Base-by-base conservation (phyloP, 768 basidiomycete genomes). In the Mycena belliarum region DNA sequence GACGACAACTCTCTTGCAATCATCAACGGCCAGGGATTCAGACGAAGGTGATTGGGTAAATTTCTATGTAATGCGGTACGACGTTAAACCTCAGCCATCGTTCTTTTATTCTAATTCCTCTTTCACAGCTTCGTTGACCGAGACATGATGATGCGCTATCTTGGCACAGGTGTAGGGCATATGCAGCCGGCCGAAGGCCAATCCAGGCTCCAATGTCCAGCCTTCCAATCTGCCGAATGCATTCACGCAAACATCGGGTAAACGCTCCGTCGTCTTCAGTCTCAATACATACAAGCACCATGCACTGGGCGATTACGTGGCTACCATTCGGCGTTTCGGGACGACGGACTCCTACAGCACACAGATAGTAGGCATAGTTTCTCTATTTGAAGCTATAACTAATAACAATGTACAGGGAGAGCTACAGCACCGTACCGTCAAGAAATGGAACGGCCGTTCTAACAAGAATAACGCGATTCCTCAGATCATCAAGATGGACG, bases 291-390 rank as follows among this genome's bases (percentile, higher is more conserved):
- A 69, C 49, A 79, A 79, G 53, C 4, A 70, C 0, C 78, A 78
- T 55, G 60, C 69, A 0, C 59, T 79, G 0, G 74, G 73, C 0
- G 67, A 79, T 45, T 77, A 77, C 40, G 49, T 40, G 0, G 4
- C 15, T 0, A 61, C 63, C 0, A 76, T 79, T 9, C 21, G 40
- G 1, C 12, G 24, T 3, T 67, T 68, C 23, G 76, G 78, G 0
- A 75, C 75, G 2, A 73, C 70, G 0, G 75, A 79, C 29, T 70
- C 69, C 0, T 76, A 72, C 49, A 64, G 66, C 4, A 75, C 74
- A 0, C 68, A 73, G 28, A 59, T 61, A 2, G 76, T 76, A 54
- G 2, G 33, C 29, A 32, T 9, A 4, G 69, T 65, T 42, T 32
- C 57, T 32, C 61, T 68, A n/a, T 18, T 23, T 35, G 6, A 35